phyloP scores from a whole-genome alignment of 768 basidiomycete genomes.

The Tulasnella sp. region DNA sequence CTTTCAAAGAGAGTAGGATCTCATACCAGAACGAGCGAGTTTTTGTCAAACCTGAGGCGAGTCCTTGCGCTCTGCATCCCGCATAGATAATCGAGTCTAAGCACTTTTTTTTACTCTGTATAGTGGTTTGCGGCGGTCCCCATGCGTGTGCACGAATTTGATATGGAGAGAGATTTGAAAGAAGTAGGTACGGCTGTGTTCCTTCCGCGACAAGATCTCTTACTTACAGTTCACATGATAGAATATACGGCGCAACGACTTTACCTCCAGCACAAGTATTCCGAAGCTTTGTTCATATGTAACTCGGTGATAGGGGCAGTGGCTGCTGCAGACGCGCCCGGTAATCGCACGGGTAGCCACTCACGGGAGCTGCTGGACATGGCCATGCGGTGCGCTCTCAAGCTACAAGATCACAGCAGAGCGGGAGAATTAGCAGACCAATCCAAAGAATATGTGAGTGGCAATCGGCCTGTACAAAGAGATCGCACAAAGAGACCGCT shows the following conservation, averaged over 20 bases:
- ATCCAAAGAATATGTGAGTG: not conserved
- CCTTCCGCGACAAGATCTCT: too few species aligned
- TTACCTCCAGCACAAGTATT: conserved; percentile 14
- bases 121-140: not conserved
- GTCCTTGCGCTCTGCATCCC: not conserved
- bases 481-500: too few species aligned
- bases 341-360: not conserved
- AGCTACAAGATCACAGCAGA: not conserved
- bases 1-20: conserved; percentile 17
- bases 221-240: not conserved
- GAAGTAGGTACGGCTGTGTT: not conserved
- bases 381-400: conserved; percentile 14
- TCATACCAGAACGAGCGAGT: conserved; percentile 16
- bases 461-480: too few species aligned
- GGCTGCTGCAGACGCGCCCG: not conserved
- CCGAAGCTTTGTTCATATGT: not conserved
- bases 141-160: not conserved
- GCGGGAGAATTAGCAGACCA: conserved; percentile 14
- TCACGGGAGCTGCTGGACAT: conserved; percentile 16
- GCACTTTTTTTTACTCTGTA: too few species aligned
- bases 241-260: conserved; percentile 16
- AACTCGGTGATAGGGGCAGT: not conserved
- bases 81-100: not conserved
- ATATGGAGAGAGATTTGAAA: not conserved
- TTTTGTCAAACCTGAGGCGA: conserved; percentile 9